phyloP scores from a whole-genome alignment of 2,329 filamentous ascomycete genomes.

The Epichloe bromicola region DNA sequence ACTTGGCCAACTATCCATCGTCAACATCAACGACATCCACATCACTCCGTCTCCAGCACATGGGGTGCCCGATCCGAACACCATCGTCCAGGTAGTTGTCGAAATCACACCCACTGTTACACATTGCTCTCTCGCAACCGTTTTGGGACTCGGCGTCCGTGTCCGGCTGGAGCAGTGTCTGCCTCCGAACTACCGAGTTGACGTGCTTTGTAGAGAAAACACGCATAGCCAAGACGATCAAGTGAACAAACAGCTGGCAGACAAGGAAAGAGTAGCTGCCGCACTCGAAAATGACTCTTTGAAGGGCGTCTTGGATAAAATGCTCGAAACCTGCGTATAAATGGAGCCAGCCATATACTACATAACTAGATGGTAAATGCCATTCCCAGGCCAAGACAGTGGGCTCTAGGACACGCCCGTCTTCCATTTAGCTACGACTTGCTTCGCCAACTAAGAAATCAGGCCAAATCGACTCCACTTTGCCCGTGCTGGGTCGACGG shows the following conservation, averaged over 20 bases:
- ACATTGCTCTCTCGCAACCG: conserved; percentile 90
- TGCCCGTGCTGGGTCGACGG: not conserved
- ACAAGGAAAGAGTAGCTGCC: conserved; percentile 93
- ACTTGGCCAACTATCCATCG: conserved; percentile 82
- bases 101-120: conserved; percentile 93
- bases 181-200: conserved; percentile 81
- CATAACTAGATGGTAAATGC: not conserved
- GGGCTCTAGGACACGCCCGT: not conserved
- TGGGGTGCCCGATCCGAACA: conserved; percentile 33
- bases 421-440: no score
- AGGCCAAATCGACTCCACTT: no score
- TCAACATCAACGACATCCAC: conserved; percentile 88
- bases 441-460: not conserved
- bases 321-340: conserved; percentile 74
- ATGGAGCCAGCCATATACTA: not conserved
- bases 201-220: conserved; percentile 88
- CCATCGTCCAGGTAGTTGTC: conserved; percentile 62
- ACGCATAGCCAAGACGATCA: conserved; percentile 93
- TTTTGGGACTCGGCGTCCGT: conserved; percentile 86
- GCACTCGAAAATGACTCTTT: conserved; percentile 88
- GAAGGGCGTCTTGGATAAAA: conserved; percentile 78
- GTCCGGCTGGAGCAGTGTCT: conserved; percentile 84
- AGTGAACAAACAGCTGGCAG: conserved; percentile 90
- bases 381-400: not conserved
- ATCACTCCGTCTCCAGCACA: conserved; percentile 39